phyloP scores from a whole-genome alignment of 2,329 filamentous ascomycete species.

The Xylaria multiplex region DNA sequence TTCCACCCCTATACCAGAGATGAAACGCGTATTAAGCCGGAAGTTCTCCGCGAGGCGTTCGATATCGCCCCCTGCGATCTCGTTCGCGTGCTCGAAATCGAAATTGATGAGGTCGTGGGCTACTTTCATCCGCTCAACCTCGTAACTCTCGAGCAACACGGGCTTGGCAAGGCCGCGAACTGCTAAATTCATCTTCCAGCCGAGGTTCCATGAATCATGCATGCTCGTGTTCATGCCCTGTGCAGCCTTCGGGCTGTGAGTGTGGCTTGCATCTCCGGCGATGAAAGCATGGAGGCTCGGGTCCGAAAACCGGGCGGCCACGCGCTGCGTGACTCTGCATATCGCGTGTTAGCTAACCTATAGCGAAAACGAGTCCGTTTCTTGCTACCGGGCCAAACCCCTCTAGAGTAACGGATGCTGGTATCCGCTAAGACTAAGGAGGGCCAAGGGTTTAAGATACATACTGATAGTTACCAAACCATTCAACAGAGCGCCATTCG shows the following conservation, averaged over 20 bases:
- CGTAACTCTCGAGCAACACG: slow-evolving; percentile 68
- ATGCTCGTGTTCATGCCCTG: slow-evolving; percentile 68
- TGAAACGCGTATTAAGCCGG: slow-evolving; percentile 75
- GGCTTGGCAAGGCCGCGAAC: slow-evolving; percentile 66
- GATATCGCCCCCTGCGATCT: slow-evolving; percentile 70
- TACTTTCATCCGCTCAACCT: slow-evolving; percentile 70
- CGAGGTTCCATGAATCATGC: slow-evolving; percentile 65
- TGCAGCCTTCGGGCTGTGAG: slow-evolving; percentile 70
- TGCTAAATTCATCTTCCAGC: slow-evolving; percentile 58
- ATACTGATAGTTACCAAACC: slow-evolving; percentile 75
- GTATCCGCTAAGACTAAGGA: background rate
- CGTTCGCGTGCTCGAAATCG: slow-evolving; percentile 66
- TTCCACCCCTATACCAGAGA: slow-evolving; percentile 75
- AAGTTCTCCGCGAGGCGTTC: slow-evolving; percentile 74
- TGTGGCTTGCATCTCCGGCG: slow-evolving; percentile 70
- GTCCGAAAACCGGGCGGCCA: slow-evolving; percentile 75
- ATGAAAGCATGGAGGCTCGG: slow-evolving; percentile 71
- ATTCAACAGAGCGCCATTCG: slow-evolving; percentile 69
- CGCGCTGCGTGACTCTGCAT: slow-evolving; percentile 68
- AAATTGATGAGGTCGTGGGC: slow-evolving; percentile 69
- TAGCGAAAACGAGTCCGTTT: background rate
- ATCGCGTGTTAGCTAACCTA: background rate
- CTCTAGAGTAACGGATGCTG: no score
- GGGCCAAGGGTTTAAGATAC: background rate
- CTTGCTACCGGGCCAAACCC: background rate